These are phyloP conservation scores for Camelina neglecta DNA, from an alignment of 345 rosid genomes.

Conservation along the genomic window DNA sequence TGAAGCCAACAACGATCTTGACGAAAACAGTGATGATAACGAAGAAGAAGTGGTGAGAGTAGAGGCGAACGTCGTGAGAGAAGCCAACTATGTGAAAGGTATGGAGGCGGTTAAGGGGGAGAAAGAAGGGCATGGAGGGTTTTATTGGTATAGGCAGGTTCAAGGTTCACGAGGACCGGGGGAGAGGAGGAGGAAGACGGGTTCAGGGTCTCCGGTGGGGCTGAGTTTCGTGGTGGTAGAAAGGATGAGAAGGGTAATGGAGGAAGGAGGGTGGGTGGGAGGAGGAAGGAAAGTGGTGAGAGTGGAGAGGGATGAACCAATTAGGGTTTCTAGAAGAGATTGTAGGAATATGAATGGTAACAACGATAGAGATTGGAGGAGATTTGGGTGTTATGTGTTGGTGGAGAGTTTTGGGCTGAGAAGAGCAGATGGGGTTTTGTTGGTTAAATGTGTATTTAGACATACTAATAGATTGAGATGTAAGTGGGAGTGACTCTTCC, in stretches of 20 bases:
- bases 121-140: conserved; percentile 47
- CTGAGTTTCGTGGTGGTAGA: conserved; percentile 65
- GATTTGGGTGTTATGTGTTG: conserved; percentile 63
- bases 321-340: conserved; percentile 36
- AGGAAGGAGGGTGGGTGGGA: conserved; percentile 70
- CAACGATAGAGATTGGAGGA: conserved; percentile 52
- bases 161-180: conserved; percentile 15
- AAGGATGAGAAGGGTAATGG: conserved; percentile 70
- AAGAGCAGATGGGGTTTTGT: conserved; percentile 71
- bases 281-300: conserved; percentile 56
- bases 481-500: conserved; percentile 50
- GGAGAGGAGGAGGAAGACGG: conserved; percentile 36
- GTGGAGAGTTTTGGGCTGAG: conserved; percentile 76
- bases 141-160: conserved; percentile 55
- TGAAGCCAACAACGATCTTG: conserved; percentile 7
- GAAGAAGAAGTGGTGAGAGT: conserved; percentile 47
- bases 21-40: conserved; percentile 18
- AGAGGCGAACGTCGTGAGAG: conserved; percentile 48
- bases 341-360: conserved; percentile 22
- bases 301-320: conserved; percentile 57
- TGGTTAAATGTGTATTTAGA: conserved; percentile 57
- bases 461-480: conserved; percentile 53
- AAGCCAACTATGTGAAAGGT: conserved; percentile 50
- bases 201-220: conserved; percentile 50
- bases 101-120: conserved; percentile 54